Evolutionary conservation across 2,329 filamentous ascomycete genomes (phyloP), one percentile per base, ranked within the genome.

Genomic region (Xylariaceae sp.): DNA sequence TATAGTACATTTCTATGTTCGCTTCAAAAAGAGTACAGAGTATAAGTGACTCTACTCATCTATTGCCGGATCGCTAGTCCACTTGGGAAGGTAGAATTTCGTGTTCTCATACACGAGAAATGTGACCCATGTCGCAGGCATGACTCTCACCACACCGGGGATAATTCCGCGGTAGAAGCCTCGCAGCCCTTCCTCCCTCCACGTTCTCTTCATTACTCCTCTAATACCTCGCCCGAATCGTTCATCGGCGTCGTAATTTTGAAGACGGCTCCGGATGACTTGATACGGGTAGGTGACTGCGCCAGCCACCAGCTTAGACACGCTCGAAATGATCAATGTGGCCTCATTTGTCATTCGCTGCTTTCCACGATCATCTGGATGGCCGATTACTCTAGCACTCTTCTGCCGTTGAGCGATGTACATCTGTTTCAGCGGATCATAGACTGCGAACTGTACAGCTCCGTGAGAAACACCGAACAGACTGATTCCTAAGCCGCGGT

Each of bases 91-190:
- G 71, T 91, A 88, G 64, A 84, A 86, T 76, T 89, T 92, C 58
- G 89, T 88, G 74, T 98, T 98, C 79, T 99, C 95, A 75, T 98
- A 98, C 21, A 98, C 93, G 67, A 99, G 75, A 72, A 99, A 98
- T 1, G 94, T 98, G 51, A 97, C 91, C 85, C 95, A 96, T 3
- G 95, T 98, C 28, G 92, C 93, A 3, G 95, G 95, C 74, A 99
- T 80, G 24, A 98, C 95, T 60, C 95, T 85, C 49, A 96, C 79
- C n/a, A 96, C 83, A 64, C 94, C 96, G 1, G 94, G 93, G 36
- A 91, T 86, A 55, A 98, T 78, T 1, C 95, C 95, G 64, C 93
- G 91, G 75, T 98, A 99, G 75, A 97, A 98, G 0, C 94, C 94
- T 8, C 83, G 78, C 28, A 90, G 58, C 0, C 95, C 93, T 70